Evolutionary conservation across 2,329 filamentous ascomycete genomes (phyloP).

Genomic region (Nemania diffusa): DNA sequence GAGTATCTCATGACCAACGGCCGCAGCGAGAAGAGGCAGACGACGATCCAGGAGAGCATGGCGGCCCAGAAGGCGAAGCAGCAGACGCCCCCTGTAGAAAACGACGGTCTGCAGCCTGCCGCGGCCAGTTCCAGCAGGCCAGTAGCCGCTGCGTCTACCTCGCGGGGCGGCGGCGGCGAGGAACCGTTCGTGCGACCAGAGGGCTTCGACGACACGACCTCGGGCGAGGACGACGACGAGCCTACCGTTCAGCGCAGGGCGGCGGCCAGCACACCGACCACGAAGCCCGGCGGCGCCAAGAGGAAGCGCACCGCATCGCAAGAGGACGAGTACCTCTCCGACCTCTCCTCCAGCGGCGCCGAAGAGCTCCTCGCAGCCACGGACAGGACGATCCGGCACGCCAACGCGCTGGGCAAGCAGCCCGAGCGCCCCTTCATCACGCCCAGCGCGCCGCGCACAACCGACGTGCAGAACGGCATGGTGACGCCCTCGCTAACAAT

Average conservation of each 20-base stretch:
- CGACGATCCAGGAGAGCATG: slow-evolving; percentile 45
- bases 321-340: slow-evolving; percentile 42
- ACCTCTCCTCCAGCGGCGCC: slow-evolving; percentile 46
- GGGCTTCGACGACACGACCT: slow-evolving; percentile 19
- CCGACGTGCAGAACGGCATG: slow-evolving; percentile 38
- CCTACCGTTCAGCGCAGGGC: slow-evolving; percentile 18
- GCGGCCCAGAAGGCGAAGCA: slow-evolving; percentile 41
- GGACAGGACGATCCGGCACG: slow-evolving; percentile 35
- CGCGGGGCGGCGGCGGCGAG: neutral
- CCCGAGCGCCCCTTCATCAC: slow-evolving; percentile 20
- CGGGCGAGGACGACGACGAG: slow-evolving; percentile 36
- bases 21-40: slow-evolving; percentile 54
- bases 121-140: neutral
- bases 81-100: slow-evolving; percentile 35
- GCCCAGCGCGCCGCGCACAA: slow-evolving; percentile 24
- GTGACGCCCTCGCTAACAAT: slow-evolving; percentile 42
- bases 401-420: slow-evolving; percentile 3
- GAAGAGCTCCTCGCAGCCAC: slow-evolving; percentile 41
- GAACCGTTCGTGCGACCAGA: neutral
- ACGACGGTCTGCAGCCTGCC: slow-evolving; percentile 18
- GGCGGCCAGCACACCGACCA: slow-evolving; percentile 24
- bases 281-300: slow-evolving; percentile 36
- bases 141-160: neutral
- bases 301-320: slow-evolving; percentile 43
- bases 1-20: slow-evolving; percentile 57